Evolutionary conservation across 2,329 filamentous ascomycete genomes (phyloP).

Genomic region (Alternaria sp.): DNA sequence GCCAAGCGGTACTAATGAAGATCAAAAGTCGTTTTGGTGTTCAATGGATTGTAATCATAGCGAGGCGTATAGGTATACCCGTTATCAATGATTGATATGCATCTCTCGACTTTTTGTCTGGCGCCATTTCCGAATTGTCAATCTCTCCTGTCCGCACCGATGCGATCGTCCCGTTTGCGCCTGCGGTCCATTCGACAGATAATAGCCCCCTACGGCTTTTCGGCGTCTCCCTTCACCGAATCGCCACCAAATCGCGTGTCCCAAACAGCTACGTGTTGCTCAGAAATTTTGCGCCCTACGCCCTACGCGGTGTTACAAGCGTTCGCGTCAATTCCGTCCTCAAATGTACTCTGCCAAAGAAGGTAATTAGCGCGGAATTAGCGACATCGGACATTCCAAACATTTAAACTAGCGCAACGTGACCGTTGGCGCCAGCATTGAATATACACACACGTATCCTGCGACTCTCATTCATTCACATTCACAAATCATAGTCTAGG

Average conservation of each 20-base stretch:
- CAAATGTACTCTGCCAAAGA: not conserved
- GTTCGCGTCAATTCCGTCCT: not conserved
- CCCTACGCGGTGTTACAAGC: not conserved
- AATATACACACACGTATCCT: not conserved
- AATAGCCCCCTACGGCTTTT: not conserved
- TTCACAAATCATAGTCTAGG: not conserved
- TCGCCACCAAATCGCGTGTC: not conserved
- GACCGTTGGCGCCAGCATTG: not conserved
- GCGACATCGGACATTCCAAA: slow-evolving; percentile 2
- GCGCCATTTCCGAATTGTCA: not conserved
- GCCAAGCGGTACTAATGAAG: slow-evolving; percentile 38
- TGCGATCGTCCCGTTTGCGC: not conserved
- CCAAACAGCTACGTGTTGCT: not conserved
- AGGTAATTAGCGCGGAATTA: slow-evolving; percentile 24
- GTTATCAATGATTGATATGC: not conserved
- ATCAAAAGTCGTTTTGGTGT: not conserved
- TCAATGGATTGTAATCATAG: not conserved
- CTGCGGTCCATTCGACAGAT: not conserved
- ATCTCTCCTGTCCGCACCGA: not conserved
- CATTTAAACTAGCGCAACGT: not conserved
- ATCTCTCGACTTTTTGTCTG: not conserved
- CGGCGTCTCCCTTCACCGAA: not conserved
- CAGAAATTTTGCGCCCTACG: slow-evolving; percentile 2
- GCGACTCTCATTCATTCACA: not conserved
- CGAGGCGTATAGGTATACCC: slow-evolving; percentile 19